Evolutionary conservation across 257 asterid species (phyloP), one percentile per base, ranked within the genome.

Genomic region (Ballota nigra): DNA sequence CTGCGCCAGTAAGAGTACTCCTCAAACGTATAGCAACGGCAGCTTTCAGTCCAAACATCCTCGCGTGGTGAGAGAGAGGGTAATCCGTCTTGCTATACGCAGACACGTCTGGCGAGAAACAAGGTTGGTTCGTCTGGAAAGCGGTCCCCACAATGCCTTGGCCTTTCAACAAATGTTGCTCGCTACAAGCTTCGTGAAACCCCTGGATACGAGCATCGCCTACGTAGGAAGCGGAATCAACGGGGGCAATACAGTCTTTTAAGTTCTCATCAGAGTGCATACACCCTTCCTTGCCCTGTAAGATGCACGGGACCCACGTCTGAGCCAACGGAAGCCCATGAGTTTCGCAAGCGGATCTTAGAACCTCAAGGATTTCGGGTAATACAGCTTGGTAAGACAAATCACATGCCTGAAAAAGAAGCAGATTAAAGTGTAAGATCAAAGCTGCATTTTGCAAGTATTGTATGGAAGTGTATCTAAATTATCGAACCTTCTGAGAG

Each of bases 61-160:
- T 84, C 5, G 97, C 97, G 9, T 94, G 86, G 84, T 94, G 98
- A 38, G 98, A 86, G 66, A 94, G 96, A 18, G 98, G 97, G 76
- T 94, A 94, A 23, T 91, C 96, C 0, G 88, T 64, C 86, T 86
- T 87, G 81, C 90, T 83, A 74, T 72, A 86, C 13, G 90, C 83
- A 15, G 95, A 85, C n/a, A 94, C 79, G 63, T 94, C 96, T 19
- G 85, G 75, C 0, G 85, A 87, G 84, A 91, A 94, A 63, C 96
- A 89, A 6, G 98, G 97, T 63, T 89, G 86, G 63, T 91, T 94
- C 1, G 96, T 87, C 28, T 65, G 65, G 59, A 94, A 91, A 3
- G 98, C 96, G 63, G 72, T 80, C 60, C 98, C 98, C 1, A 84
- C 95, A 20, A 89, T 80, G 8, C 98, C 98, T 77, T 89, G 85